Evolutionary conservation across 148 eudicot species (phyloP), one percentile per base, ranked within the genome.

Genomic region (Chenopodium formosanum): DNA sequence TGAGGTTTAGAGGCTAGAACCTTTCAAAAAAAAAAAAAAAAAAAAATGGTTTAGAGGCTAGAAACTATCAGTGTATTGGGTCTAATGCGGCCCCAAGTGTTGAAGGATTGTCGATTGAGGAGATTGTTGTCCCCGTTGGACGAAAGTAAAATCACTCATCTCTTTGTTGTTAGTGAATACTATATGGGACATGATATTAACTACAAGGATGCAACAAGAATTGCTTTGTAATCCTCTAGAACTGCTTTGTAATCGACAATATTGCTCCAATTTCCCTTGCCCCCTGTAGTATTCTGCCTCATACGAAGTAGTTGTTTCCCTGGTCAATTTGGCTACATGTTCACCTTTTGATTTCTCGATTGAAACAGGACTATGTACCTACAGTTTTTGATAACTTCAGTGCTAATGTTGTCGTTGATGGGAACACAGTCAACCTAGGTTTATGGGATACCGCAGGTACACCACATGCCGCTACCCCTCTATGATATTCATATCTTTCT

Each of bases 361-460:
- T 11, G 25, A 63, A 81, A 82, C 84, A 87, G 89, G 89, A 88
- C 74, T 88, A 88, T 66, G 90, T 88, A 63, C 90, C 90, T 17
- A 88, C 90, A 73, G 90, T 88, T 23, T 88, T 88, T 22, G 90
- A 88, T 73, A 88, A 88, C 79, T 88, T 88, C 82, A 88, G 90
- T 84, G 90, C 90, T 56, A 88, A 88, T 74, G 90, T 88, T 0
- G 88, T 88, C 32, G 90, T 88, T 63, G 85, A 88, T 47, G 90
- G 90, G 22, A 80, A 81, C 84, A 88, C 90, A 8, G 89, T 88
- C 65, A 88, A 88, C 44, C 84, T 88, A 70, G 89, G 88, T 22
- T 75, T 86, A 70, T 88, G 89, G 90, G 89, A 88, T 81, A 88
- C 89, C 65, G 90, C 89, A 9, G 87, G 90, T 86, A 77, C 27